These are phyloP conservation scores for Nicotiana paniculata DNA, from an alignment of 257 asterid genomes.

Conservation along the genomic window DNA sequence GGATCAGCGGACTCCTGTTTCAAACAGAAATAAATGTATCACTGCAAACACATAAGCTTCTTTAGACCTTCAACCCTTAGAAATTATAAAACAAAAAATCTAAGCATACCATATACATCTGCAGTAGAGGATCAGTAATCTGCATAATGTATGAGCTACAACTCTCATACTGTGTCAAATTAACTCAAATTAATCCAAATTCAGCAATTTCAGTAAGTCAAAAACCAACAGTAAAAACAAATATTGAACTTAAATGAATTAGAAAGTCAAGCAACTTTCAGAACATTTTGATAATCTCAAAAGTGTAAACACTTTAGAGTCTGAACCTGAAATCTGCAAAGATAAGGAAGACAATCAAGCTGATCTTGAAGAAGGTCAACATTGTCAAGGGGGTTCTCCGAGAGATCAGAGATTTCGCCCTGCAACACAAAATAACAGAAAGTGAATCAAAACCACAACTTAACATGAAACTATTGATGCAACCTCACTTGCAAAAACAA, in stretches of 20 bases:
- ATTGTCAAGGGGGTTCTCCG: slow-evolving; percentile 92
- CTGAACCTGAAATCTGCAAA: slow-evolving; percentile 89
- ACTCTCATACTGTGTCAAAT: slow-evolving; percentile 72
- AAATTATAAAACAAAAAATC: slow-evolving; percentile 2
- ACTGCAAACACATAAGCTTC: background rate
- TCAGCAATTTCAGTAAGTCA: background rate
- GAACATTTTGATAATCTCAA: background rate
- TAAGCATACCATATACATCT: slow-evolving; percentile 68
- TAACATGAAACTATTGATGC: background rate
- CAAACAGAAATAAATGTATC: background rate
- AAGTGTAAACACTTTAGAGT: background rate
- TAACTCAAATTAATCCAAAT: slow-evolving; percentile 22
- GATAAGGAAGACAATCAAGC: slow-evolving; percentile 87
- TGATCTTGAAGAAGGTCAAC: slow-evolving; percentile 98
- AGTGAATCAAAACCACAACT: background rate
- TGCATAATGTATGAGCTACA: slow-evolving; percentile 85
- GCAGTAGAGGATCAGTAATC: slow-evolving; percentile 82
- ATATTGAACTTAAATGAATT: background rate
- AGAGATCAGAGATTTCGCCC: slow-evolving; percentile 70
- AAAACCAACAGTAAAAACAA: background rate
- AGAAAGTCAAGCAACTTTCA: background rate
- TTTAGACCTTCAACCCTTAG: background rate
- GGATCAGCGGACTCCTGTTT: slow-evolving; percentile 77
- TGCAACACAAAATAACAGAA: slow-evolving; percentile 25
- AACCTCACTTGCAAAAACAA: background rate